phyloP scores from a whole-genome alignment of 306 rosid genomes.

The peach (Prunus persica) region Prunus_persica_NCBIv2 NC_034015.1:16792001-16792500 shows the following conservation, averaged over 20 bases:
- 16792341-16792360: not conserved
- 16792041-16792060: not conserved
- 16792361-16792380: not conserved
- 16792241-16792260: slow-evolving; percentile 97
- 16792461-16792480: slow-evolving; percentile 61
- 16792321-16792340: slow-evolving; percentile 10
- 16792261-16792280: slow-evolving; percentile 98
- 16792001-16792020: not conserved
- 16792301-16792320: not conserved
- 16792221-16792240: slow-evolving; percentile 94
- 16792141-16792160: not conserved
- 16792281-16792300: slow-evolving; percentile 97
- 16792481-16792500: slow-evolving; percentile 19
- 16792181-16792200: slow-evolving; percentile 61
- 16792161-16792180: not conserved
- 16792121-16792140: not conserved
- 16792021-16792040: not conserved
- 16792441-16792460: slow-evolving; percentile 87
- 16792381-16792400: not conserved
- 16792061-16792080: slow-evolving; percentile 2
- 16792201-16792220: slow-evolving; percentile 95
- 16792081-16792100: slow-evolving; percentile 1
- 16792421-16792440: slow-evolving; percentile 52
- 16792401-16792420: not conserved
- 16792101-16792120: not conserved